Base-by-base conservation (phyloP, 2,329 filamentous ascomycete species). In the Arachnopeziza araneosa region DNA sequence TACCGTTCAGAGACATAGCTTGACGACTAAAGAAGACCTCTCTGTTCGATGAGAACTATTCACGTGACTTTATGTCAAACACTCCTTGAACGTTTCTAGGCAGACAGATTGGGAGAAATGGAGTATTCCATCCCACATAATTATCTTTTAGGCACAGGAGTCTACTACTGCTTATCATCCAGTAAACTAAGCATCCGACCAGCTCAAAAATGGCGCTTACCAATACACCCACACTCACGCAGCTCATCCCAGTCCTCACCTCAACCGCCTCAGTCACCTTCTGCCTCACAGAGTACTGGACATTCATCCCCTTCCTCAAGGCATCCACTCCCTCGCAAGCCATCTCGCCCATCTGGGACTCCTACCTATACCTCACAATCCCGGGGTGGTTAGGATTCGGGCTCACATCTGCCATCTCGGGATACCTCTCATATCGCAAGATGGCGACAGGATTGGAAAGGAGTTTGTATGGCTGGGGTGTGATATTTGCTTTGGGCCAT, bases 401-500 rank as follows among this genome's bases (percentile, higher is more conserved):
- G 2, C 44, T 63, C 21, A 60, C 55, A 3, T 54, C 50, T 30
- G 56, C 60, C 2, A 30, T 61, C 10, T 48, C 49, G 0, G 63
- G 63, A 9, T 59, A 36, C 48, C 10, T 63, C 5, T 53, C 30
- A 7, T 60, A 55, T 24, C 56, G 51, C 8, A 53, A 49, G 19
- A 56, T 36, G 1, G 24, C 9, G 19, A 32, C 7, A 32, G 63
- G 57, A 12, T n/a, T 50, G 1, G 50, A 50, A 8, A 61, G 24
- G 36, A 44, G 14, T 7, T 51, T 63, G 14, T 66, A 63, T 59
- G 59, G 55, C 9, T 64, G 59, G 55, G 63, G 64, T 10, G 57
- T 57, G 2, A 55, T 63, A 14, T 60, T 60, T 44, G 50, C 60
- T 12, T 19, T 63, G 22, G 57, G 56, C 12, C 64, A 63, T 44